A percentile compares a stretch with the other conserved stretches of the same genome.
Conservation (phyloP, 805 yeast genomes). For the Ogataea allantospora region DNA sequence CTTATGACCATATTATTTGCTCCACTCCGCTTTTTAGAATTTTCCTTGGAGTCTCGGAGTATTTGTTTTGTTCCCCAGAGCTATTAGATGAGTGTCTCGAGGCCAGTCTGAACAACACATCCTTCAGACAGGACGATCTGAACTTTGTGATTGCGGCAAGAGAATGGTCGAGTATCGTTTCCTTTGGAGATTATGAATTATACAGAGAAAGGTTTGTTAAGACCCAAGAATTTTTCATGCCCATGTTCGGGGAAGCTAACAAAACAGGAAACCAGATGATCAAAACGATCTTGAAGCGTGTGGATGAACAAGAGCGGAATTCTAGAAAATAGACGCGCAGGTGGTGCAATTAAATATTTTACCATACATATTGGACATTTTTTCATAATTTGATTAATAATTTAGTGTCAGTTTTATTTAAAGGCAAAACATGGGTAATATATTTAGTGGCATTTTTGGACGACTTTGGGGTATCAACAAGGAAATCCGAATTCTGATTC, state of each 20-base stretch:
- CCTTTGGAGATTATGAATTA: constrained; percentile 68
- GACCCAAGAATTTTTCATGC: constrained; percentile 80
- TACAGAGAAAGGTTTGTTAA: constrained; percentile 72
- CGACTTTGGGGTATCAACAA: constrained; percentile 86
- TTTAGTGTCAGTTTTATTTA: too few relatives aligned
- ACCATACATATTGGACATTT: not conserved
- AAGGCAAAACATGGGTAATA: constrained; percentile 67
- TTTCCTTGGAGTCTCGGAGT: constrained; percentile 91
- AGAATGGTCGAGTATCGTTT: constrained; percentile 80
- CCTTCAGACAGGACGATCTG: constrained; percentile 84
- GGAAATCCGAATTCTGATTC: constrained; percentile 84
- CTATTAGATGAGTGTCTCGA: constrained; percentile 76
- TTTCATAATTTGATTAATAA: too few relatives aligned
- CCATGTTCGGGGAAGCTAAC: constrained; percentile 86
- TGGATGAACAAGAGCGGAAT: constrained; percentile 24
- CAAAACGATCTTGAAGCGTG: constrained; percentile 56
- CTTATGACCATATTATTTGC: constrained; percentile 95
- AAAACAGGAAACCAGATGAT: constrained; percentile 93
- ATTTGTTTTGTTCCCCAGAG: constrained; percentile 80
- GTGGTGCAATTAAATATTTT: not conserved
- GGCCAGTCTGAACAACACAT: constrained; percentile 62
- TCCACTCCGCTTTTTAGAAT: constrained; percentile 92
- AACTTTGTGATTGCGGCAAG: constrained; percentile 92
- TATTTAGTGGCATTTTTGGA: constrained; percentile 82
- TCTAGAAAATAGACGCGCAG: not conserved